Base-by-base conservation (phyloP, 257 asterid genomes). In the Schizonepeta tenuifolia region DNA sequence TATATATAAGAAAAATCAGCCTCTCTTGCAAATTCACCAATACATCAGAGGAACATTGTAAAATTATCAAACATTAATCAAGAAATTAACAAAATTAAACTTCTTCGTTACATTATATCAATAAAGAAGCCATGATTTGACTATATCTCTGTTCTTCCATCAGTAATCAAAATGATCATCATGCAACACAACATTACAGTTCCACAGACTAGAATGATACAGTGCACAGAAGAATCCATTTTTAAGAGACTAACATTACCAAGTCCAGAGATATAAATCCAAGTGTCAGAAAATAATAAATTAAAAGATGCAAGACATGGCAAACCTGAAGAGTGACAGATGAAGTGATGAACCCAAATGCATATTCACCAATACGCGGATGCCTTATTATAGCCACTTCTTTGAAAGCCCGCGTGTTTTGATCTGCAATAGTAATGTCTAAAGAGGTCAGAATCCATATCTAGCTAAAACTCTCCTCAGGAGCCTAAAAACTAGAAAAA, bases 361-460 rank as follows among this genome's bases (percentile, higher is more conserved):
- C 96, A 73, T 87, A 89, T 87, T 89, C 96, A 85, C 93, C 96
- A 78, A 89, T 77, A 24, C 93, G 90, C 9, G 96, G 96, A 82
- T 89, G 96, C 79, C 93, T 83, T 66, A 89, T 89, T 41, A 89
- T 89, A 12, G 96, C 96, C 46, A 89, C 96, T 81, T 89, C 96
- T 85, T 89, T 89, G 80, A 89, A 89, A 36, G 96, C 96, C 79
- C 75, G 90, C 22, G 87, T 73, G 64, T 89, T 89, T 73, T 89
- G 93, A 77, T 89, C 96, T 89, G 87, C 74, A 76, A 58, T 60
- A 55, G 57, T 13, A 70, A 13, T 38, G 51, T 33, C 28, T 70
- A 79, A 21, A 70, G 56, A 71, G 54, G 60, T 78, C 35, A 69
- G 38, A 22, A 28, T 65, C 53, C 53, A 69, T 69, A 47, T 43